Base-by-base conservation (phyloP, 768 basidiomycete genomes). In the Lanmaoa pseudosensibilis region DNA sequence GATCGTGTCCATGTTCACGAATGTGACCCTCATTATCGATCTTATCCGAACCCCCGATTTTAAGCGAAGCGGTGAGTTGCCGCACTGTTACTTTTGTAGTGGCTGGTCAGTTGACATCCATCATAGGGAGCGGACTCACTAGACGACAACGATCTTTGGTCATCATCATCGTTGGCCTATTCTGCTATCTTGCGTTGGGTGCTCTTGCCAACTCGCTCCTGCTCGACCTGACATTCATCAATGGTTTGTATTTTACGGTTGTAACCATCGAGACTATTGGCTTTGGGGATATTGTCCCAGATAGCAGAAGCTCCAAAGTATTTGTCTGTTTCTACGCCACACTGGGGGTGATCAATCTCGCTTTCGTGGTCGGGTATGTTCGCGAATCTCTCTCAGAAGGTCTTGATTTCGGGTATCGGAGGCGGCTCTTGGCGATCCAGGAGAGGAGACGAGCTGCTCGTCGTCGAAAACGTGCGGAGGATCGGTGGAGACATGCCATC, bases 131-230 rank as follows among this genome's bases (percentile, higher is more conserved):
- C 59, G 92, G 92, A 1, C 73, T 94, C 37, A 94, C 91, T 0
- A 80, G 81, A 23, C 91, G 85, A 65, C 92, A 94, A 63, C 82
- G 91, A 5, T 82, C 85, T 1, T 80, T 94, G n/a, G 82, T 88
- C 33, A 86, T 94, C 55, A 81, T 89, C 36, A 83, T 88, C 54
- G 94, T 94, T 62, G 66, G 86, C 16, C 74, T 94, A 2, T 77
- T 94, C 23, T 76, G 77, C 55, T 93, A 91, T 67, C 77, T 93
- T 56, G 88, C 86, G 0, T 64, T 94, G 11, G 92, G 92, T 5
- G 82, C 86, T 0, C 75, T 90, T 15, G 70, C 83, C 47, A 80
- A 83, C 65, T 74, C 82, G 1, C 69, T 83, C 55, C 69, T 86
- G 43, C 64, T 76, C 23, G 52, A 78, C 4, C 77, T 89, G 33